Conservation (phyloP, 2,329 filamentous ascomycete species). For the Acrocalymma vagum region DNA sequence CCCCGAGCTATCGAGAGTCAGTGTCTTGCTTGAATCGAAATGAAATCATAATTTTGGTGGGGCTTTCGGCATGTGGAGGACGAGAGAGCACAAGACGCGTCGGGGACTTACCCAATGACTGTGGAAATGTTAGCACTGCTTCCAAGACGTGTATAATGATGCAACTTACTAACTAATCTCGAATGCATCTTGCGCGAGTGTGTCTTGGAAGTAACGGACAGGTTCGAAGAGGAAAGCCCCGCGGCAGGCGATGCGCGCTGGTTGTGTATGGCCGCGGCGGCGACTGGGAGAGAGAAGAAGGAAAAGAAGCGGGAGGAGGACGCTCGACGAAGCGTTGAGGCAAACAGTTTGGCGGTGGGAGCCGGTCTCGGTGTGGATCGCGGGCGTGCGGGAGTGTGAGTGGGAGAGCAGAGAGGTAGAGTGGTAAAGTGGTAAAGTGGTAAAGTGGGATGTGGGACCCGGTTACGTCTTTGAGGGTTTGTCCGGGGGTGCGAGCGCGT, state of each 20-base stretch:
- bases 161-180: slow-evolving; percentile 83
- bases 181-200: slow-evolving; percentile 78
- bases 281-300: slow-evolving; percentile 74
- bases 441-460: slow-evolving; percentile 22
- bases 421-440: too few species aligned
- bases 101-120: slow-evolving; percentile 46
- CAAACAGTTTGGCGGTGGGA: slow-evolving; percentile 86
- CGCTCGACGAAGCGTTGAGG: slow-evolving; percentile 77
- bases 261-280: slow-evolving; percentile 74
- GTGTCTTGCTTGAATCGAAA: slow-evolving; percentile 28
- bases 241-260: slow-evolving; percentile 61
- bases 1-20: slow-evolving; percentile 74
- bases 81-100: slow-evolving; percentile 21
- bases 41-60: slow-evolving; percentile 13
- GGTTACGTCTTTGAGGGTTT: slow-evolving; percentile 1
- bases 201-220: slow-evolving; percentile 31
- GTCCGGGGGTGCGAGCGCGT: slow-evolving; percentile 9
- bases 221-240: slow-evolving; percentile 49
- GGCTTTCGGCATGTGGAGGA: slow-evolving; percentile 12
- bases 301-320: slow-evolving; percentile 71
- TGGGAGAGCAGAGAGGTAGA: too few species aligned
- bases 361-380: slow-evolving; percentile 31
- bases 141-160: not conserved
- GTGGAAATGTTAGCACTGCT: slow-evolving; percentile 33
- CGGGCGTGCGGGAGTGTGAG: slow-evolving; percentile 22